These are phyloP conservation scores for Eimeria necatrix DNA, from an alignment of 169 alveolate genomes.

Conservation along the genomic window DNA sequence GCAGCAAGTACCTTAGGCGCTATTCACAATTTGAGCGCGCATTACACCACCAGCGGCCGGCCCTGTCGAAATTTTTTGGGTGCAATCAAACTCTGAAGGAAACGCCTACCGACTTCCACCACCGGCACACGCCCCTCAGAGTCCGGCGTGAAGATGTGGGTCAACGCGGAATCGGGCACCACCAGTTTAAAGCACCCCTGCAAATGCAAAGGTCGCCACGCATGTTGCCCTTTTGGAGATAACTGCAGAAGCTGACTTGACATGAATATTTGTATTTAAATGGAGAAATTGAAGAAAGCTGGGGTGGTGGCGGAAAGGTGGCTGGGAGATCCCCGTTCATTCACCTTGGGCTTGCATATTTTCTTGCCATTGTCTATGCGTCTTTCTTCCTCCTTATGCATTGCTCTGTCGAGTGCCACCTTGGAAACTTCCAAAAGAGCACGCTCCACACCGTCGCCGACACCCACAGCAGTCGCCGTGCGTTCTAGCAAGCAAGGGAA, in stretches of 20 bases:
- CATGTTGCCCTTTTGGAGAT: not conserved
- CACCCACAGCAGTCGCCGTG: constrained; percentile 80
- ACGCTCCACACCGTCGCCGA: constrained; percentile 72
- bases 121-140: constrained; percentile 69
- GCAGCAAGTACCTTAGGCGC: no score
- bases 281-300: not conserved
- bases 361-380: constrained; percentile 77
- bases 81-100: not conserved
- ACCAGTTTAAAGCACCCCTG: constrained; percentile 80
- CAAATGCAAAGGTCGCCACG: not conserved
- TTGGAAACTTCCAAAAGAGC: constrained; percentile 68
- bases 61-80: not conserved
- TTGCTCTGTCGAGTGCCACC: constrained; percentile 75
- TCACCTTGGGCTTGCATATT: constrained; percentile 79
- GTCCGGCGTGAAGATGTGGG: constrained; percentile 65
- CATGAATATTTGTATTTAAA: no score
- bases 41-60: not conserved
- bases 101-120: constrained; percentile 67
- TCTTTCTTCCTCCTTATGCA: constrained; percentile 80
- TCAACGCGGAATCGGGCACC: constrained; percentile 72
- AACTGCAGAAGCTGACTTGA: not conserved
- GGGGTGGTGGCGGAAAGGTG: not conserved
- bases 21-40: no score
- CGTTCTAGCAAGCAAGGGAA: constrained; percentile 77
- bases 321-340: not conserved